phyloP scores from a whole-genome alignment of 768 basidiomycete genomes.

The Pleurotus pulmonarius region DNA sequence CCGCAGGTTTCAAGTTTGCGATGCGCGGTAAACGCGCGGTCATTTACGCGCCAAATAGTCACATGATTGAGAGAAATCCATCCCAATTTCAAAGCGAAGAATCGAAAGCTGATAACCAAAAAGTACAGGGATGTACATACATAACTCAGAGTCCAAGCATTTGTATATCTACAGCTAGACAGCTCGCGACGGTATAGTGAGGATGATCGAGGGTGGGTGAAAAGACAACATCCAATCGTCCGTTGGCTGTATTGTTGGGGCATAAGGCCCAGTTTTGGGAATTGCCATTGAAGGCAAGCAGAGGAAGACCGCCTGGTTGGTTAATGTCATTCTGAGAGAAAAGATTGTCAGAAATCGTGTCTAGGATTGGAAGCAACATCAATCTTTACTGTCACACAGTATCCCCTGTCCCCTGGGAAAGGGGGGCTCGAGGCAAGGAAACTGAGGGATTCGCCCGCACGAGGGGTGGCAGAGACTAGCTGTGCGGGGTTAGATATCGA shows the following conservation, averaged over 20 bases:
- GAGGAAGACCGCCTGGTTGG: constrained; percentile 21
- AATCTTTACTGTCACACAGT: constrained; percentile 32
- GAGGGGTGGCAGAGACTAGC: constrained; percentile 34
- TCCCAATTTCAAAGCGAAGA: no score
- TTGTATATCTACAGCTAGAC: constrained; percentile 35
- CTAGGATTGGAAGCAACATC: constrained; percentile 6
- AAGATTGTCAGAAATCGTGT: no score
- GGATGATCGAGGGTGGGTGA: constrained; percentile 39
- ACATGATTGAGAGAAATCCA: neutral
- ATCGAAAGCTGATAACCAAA: neutral
- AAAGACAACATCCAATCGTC: constrained; percentile 37
- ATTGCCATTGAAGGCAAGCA: constrained; percentile 36
- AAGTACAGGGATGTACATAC: neutral
- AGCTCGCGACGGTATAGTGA: constrained; percentile 33
- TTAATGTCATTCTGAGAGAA: constrained; percentile 6
- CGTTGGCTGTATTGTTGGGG: constrained; percentile 36
- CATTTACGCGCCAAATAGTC: neutral
- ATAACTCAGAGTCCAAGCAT: constrained; percentile 11
- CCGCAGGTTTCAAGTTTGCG: no score
- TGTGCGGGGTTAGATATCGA: constrained; percentile 33
- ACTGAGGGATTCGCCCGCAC: constrained; percentile 37
- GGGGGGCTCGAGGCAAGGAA: constrained; percentile 42
- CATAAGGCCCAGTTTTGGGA: constrained; percentile 39
- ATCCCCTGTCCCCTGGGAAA: constrained; percentile 37
- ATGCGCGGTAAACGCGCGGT: neutral